Base-by-base conservation (phyloP, 2,329 filamentous ascomycete species). In the Diaporthe vaccinii region DNA sequence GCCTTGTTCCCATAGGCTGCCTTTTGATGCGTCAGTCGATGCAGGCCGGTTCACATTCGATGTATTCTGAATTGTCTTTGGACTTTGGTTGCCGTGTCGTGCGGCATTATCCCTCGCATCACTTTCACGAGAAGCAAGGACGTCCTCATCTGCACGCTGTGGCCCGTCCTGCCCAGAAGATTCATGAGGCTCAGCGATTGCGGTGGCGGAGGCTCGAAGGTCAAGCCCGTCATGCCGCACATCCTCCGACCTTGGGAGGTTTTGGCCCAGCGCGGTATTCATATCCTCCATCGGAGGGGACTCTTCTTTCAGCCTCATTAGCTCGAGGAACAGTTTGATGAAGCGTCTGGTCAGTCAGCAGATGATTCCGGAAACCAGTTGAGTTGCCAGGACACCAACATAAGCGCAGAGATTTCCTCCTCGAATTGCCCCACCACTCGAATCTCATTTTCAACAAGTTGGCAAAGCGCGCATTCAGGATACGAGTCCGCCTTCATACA, bases 401-500 rank as follows among this genome's bases (percentile, higher is more conserved):
- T 51, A 12, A 68, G 62, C 31, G 7, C n/a, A n/a, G 44, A 9
- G 1, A 51, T 25, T 36, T 68, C 62, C 44, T 36, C 28, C 28
- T 68, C 62, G 9, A 51, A 68, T 25, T 51, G 17, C 1, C 62
- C 62, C 8, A 39, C 34, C 8, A 22, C 31, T 39, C n/a, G 46
- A 20, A 68, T 39, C 4, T 68, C 62, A 39, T 15, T 28, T 53
- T 53, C 62, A 10, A 68, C 62, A 9, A 68, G 46, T n/a, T 68
- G 46, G 46, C 62, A 53, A 20, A 68, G 62, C 12, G 31, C 14
- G 25, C 62, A 68, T 12, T 4, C 31, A 25, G 46, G 7, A 9
- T 31, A 68, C 14, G 31, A 68, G 1, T 53, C 22, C 8, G 3
- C n/a, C 22, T 20, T 68, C 14, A 15, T 20, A 46, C 62, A 68